Percentiles rank a stretch among this genome's conserved stretches.
phyloP scores from a whole-genome alignment of 495 filamentous ascomycete species.

The Trypethelium eluteriae region DNA sequence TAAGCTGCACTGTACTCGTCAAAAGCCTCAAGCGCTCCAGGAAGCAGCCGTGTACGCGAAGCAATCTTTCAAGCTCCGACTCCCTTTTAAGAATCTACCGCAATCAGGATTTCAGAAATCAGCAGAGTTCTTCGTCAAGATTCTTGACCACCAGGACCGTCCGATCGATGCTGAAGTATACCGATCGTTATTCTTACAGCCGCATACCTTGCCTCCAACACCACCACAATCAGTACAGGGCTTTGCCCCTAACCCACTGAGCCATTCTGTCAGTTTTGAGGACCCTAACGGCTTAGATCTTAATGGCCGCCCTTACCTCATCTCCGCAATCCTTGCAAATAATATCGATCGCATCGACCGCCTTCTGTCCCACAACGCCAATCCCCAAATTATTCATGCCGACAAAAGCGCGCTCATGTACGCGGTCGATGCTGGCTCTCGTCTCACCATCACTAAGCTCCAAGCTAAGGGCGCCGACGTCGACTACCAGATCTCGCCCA shows the following conservation, averaged over 20 bases:
- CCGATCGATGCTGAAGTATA: neutral
- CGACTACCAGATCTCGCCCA: neutral
- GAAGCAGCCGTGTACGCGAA: neutral
- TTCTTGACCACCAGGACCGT: neutral
- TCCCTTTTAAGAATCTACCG: neutral
- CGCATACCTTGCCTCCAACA: neutral
- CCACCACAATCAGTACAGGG: neutral
- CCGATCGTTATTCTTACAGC: neutral
- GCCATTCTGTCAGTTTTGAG: neutral
- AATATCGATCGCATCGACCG: slow-evolving; percentile 8
- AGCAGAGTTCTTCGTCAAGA: neutral
- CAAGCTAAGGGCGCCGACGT: neutral
- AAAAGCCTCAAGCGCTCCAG: neutral
- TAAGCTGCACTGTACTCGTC: neutral
- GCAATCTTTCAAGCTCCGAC: neutral
- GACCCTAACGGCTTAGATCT: neutral
- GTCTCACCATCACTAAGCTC: neutral
- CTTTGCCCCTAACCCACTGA: neutral
- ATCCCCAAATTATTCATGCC: neutral
- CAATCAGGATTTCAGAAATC: neutral
- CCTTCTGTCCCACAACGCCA: slow-evolving; percentile 13
- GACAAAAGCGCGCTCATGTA: slow-evolving; percentile 6
- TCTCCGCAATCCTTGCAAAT: slow-evolving; percentile 14
- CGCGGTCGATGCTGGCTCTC: neutral
- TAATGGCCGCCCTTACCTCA: neutral